Evolutionary conservation across 225 moss, liverwort and hornwort genomes (phyloP), one percentile per base, ranked within the genome.

Genomic region (Polytrichum formosum): DNA sequence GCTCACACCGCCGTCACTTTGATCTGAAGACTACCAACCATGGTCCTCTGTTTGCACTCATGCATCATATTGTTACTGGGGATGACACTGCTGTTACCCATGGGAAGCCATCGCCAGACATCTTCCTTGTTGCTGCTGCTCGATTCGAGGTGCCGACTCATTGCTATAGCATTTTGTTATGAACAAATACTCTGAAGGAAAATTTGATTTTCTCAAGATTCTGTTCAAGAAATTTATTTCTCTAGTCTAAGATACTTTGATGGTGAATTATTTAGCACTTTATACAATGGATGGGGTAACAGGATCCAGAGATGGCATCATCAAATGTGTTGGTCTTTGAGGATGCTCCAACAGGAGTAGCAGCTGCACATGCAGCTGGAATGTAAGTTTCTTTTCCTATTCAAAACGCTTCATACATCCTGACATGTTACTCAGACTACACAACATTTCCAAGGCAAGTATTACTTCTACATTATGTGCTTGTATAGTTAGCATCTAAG

Each of bases 11-110:
- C 76, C 90, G 87, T 37, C 94, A 94, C 72, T 98, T 90, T 84
- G 92, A 94, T 68, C 78, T 98, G 72, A 98, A 98, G 87, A 94
- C 94, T n/a, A 91, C 83, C 25, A 91, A 90, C 56, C 92, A 94
- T 54, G 80, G 72, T 35, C 84, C 88, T 59, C 82, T 98, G 31
- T 75, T 94, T 75, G 83, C 85, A 18, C 87, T 94, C 70, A 90
- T 94, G 90, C 92, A 92, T 79, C 97, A 98, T 79, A 86, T 98
- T 65, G 92, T 94, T 54, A 85, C 94, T 63, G 94, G 97, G 68
- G 97, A 98, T 56, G 97, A 98, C 79, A 85, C 94, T 6, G 88
- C 80, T 56, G 88, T 98, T 56, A 67, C 70, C 7, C 82, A 82
- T 60, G 94, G 97, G 16, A 98, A 98, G 78, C 94, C 94, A 54